Conservation (phyloP, 2,329 filamentous ascomycete species). For the Fusarium falciforme region DNA sequence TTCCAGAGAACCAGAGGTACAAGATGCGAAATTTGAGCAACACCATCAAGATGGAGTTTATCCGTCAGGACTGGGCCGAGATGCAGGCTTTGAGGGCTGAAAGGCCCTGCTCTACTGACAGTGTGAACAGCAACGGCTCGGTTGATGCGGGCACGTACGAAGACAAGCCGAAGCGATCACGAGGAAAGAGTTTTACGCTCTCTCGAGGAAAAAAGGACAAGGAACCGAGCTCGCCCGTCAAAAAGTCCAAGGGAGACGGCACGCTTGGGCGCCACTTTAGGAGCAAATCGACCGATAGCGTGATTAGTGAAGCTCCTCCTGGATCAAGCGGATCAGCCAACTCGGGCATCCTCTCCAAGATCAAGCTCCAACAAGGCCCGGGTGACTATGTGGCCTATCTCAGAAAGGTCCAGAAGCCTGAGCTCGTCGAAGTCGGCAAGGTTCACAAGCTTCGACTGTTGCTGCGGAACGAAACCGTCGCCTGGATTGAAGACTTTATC, state of each 20-base stretch:
- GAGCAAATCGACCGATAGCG: constrained; percentile 78
- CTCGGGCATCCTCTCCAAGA: constrained; percentile 72
- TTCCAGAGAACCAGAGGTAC: constrained; percentile 91
- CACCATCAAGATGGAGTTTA: constrained; percentile 95
- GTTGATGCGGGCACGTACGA: constrained; percentile 55
- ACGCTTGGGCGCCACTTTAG: constrained; percentile 73
- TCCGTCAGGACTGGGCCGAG: constrained; percentile 86
- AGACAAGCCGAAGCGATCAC: constrained; percentile 62
- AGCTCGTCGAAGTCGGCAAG: constrained; percentile 91
- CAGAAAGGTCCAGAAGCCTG: constrained; percentile 81
- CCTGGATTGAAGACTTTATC: constrained; percentile 95
- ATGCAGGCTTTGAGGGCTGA: constrained; percentile 64
- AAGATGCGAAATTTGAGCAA: constrained; percentile 93
- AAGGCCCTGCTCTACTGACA: constrained; percentile 58
- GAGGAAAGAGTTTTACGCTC: constrained; percentile 76
- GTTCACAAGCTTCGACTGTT: constrained; percentile 92
- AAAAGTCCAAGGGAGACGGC: constrained; percentile 77
- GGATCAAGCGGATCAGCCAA: constrained; percentile 63
- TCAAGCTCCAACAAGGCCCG: constrained; percentile 79
- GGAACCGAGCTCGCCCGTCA: constrained; percentile 74
- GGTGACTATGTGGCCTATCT: constrained; percentile 89
- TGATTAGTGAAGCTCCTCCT: constrained; percentile 70
- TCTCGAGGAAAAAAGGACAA: constrained; percentile 71
- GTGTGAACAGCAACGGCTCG: constrained; percentile 51
- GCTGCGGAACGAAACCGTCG: constrained; percentile 92